These are phyloP conservation scores for Gonium pectorale DNA, from an alignment of 139 green algal species.

Conservation along the genomic window DNA sequence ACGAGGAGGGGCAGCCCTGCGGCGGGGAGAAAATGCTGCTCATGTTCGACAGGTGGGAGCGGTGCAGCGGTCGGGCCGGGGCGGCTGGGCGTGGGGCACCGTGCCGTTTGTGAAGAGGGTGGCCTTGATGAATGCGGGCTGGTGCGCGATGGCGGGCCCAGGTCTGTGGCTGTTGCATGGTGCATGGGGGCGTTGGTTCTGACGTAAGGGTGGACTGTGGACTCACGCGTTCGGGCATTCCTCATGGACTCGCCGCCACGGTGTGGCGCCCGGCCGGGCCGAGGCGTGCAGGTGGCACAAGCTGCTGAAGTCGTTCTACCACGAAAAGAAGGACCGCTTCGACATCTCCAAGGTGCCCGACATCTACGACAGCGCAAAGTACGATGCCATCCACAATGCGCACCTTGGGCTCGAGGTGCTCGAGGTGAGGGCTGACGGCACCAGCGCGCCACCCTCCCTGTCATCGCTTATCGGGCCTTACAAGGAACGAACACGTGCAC, in stretches of 20 bases:
- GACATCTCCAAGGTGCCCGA: slow-evolving; percentile 96
- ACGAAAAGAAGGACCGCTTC: slow-evolving; percentile 84
- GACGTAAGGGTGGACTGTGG: too few species aligned
- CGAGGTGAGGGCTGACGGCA: slow-evolving; percentile 52
- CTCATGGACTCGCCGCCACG: too few species aligned
- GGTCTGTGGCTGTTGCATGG: too few species aligned
- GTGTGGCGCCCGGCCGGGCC: background rate
- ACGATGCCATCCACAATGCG: slow-evolving; percentile 96
- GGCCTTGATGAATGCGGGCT: too few species aligned
- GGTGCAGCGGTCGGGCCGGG: background rate
- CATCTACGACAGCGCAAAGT: slow-evolving; percentile 95
- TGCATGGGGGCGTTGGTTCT: too few species aligned
- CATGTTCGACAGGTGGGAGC: slow-evolving; percentile 88
- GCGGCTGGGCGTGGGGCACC: background rate
- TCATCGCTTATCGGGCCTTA: too few species aligned
- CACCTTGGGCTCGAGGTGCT: slow-evolving; percentile 80
- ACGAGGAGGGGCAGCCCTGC: slow-evolving; percentile 76
- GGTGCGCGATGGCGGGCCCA: too few species aligned
- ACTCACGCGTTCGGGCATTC: too few species aligned
- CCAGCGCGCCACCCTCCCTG: too few species aligned
- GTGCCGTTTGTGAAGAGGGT: too few species aligned
- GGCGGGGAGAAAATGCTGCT: slow-evolving; percentile 88
- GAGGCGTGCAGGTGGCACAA: slow-evolving; percentile 80
- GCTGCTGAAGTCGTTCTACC: slow-evolving; percentile 90
- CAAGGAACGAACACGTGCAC: too few species aligned